Evolutionary conservation across 306 rosid species (phyloP).

Genomic region (Cicer cuneatum): DNA sequence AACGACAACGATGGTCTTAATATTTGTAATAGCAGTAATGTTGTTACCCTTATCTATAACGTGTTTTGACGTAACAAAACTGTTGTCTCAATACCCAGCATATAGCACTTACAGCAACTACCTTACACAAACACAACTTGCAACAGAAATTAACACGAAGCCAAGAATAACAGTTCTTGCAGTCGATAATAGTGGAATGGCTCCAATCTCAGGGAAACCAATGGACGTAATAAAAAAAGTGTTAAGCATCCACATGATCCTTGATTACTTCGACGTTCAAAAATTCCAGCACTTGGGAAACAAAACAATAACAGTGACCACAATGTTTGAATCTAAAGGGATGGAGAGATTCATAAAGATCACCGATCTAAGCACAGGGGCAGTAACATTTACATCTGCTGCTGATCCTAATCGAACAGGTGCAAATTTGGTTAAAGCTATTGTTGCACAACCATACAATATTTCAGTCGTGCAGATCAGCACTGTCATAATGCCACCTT

Average conservation of each 20-base stretch:
- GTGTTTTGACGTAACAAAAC: slow-evolving; percentile 39
- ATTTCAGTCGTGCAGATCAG: slow-evolving; percentile 54
- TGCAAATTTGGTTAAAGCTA: slow-evolving; percentile 27
- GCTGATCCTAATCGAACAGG: slow-evolving; percentile 3
- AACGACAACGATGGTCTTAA: background rate
- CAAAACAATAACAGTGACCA: slow-evolving; percentile 26
- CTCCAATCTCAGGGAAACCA: slow-evolving; percentile 46
- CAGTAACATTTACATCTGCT: slow-evolving; percentile 37
- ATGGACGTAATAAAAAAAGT: slow-evolving; percentile 46
- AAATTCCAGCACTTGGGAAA: slow-evolving; percentile 23
- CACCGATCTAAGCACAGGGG: background rate
- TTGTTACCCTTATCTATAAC: background rate
- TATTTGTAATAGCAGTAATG: background rate
- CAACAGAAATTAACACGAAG: slow-evolving; percentile 33
- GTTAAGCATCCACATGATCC: slow-evolving; percentile 50
- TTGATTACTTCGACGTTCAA: slow-evolving; percentile 42
- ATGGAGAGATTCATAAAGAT: slow-evolving; percentile 44
- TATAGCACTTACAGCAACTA: slow-evolving; percentile 49
- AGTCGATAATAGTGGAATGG: slow-evolving; percentile 47
- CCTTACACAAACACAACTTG: slow-evolving; percentile 49
- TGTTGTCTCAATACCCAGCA: slow-evolving; percentile 42
- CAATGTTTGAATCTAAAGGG: slow-evolving; percentile 43
- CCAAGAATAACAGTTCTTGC: slow-evolving; percentile 45
- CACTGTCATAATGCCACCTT: slow-evolving; percentile 36
- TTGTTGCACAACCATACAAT: slow-evolving; percentile 43